Evolutionary conservation across 164 flowering plant genomes (phyloP).

Genomic region (Stephania yunnanensis): DNA sequence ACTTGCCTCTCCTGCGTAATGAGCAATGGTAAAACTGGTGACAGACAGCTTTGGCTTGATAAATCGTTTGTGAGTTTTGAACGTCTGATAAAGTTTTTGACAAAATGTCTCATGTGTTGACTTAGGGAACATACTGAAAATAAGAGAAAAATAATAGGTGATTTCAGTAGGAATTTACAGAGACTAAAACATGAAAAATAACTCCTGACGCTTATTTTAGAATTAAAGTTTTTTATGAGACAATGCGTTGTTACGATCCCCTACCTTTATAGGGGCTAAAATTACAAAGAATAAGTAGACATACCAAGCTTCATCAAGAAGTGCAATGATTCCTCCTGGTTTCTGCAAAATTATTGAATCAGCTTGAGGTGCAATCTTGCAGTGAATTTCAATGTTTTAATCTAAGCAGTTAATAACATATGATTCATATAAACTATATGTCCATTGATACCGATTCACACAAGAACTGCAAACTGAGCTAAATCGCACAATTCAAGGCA

Average conservation of each 20-base stretch:
- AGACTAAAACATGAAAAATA: conserved; percentile 67
- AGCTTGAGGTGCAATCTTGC: background rate
- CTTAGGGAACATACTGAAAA: conserved; percentile 88
- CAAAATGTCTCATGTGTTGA: conserved; percentile 85
- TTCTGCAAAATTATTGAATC: conserved; percentile 52
- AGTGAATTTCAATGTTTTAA: background rate
- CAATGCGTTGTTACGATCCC: background rate
- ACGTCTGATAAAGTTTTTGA: conserved; percentile 83
- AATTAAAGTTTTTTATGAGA: background rate
- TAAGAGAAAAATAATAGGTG: conserved; percentile 45
- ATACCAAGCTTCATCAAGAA: conserved; percentile 94
- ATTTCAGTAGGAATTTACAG: conserved; percentile 25
- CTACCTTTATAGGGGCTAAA: background rate
- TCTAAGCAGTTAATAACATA: background rate
- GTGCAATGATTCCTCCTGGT: conserved; percentile 82
- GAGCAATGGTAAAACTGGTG: conserved; percentile 67
- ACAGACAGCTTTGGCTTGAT: conserved; percentile 76
- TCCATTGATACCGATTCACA: too few species aligned
- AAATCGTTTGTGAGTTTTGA: conserved; percentile 69
- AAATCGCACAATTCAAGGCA: too few species aligned
- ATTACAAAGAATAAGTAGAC: background rate
- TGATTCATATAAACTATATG: too few species aligned
- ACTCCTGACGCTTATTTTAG: conserved; percentile 48
- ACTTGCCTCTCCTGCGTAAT: conserved; percentile 92
- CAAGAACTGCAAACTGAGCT: too few species aligned